Conservation (phyloP, 1,284 basidiomycete species). For the Trichosporon ovoides region DNA sequence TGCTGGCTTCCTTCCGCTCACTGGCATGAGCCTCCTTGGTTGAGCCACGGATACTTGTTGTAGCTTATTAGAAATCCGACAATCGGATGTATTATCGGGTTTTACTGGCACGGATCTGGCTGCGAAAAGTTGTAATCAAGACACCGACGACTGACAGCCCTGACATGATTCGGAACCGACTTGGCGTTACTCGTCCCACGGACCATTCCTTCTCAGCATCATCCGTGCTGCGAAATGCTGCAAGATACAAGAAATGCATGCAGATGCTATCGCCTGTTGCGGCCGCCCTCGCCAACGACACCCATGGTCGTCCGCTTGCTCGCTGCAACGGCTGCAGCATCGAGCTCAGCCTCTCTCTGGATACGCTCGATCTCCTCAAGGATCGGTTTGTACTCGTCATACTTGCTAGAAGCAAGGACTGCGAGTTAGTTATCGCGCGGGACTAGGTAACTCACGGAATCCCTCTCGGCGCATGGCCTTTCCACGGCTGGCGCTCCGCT, state of each 20-base stretch:
- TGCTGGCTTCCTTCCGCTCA: not conserved
- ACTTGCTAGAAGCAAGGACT: conserved; percentile 20
- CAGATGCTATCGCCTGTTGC: conserved; percentile 14
- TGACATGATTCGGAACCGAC: too few species aligned
- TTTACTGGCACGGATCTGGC: not conserved
- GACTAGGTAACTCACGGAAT: conserved; percentile 68
- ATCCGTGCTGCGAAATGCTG: too few species aligned
- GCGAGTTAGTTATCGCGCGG: conserved; percentile 51
- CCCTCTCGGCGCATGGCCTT: conserved; percentile 75
- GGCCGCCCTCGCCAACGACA: conserved; percentile 33
- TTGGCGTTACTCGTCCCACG: too few species aligned
- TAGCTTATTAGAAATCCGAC: not conserved
- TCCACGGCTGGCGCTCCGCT: conserved; percentile 59
- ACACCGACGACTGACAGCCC: too few species aligned
- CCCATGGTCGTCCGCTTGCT: conserved; percentile 24
- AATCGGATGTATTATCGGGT: conserved; percentile 5
- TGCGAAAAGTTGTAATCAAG: too few species aligned
- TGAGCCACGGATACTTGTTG: conserved; percentile 1
- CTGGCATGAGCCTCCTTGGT: not conserved
- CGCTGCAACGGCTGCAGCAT: conserved; percentile 68
- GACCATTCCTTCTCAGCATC: too few species aligned
- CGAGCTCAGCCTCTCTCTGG: conserved; percentile 75
- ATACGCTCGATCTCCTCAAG: conserved; percentile 78
- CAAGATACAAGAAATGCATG: not conserved
- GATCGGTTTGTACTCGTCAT: conserved; percentile 67